A percentile compares a stretch with the other conserved stretches of the same genome.
phyloP scores from a whole-genome alignment of 352 stramenopile species.

The Aphanomyces astaci region DNA sequence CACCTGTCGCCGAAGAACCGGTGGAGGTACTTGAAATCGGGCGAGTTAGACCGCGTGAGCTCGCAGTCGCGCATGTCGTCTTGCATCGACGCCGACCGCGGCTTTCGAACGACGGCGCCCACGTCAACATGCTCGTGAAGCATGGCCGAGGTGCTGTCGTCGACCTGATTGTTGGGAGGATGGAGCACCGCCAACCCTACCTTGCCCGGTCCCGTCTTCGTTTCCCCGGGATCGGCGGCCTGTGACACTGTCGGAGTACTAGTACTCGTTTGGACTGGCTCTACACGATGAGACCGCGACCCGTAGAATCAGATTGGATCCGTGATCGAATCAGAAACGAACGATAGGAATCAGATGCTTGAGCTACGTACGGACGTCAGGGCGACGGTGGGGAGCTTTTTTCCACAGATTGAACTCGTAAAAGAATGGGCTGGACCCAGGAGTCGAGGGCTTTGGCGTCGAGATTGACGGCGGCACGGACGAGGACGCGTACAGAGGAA shows the following conservation, averaged over 20 bases:
- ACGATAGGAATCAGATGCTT: too few species aligned
- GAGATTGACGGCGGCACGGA: background rate
- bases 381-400: conserved; percentile 30
- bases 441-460: background rate
- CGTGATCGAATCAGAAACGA: too few species aligned
- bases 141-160: too few species aligned
- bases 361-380: too few species aligned
- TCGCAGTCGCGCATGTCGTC: background rate
- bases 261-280: too few species aligned
- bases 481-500: background rate
- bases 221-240: background rate
- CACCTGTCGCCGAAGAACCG: conserved; percentile 5
- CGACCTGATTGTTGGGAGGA: conserved; percentile 13
- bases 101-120: background rate
- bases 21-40: conserved; percentile 8
- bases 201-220: background rate
- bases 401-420: conserved; percentile 52
- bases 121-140: background rate
- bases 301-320: too few species aligned
- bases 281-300: too few species aligned
- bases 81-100: background rate
- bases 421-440: background rate
- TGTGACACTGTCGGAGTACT: too few species aligned
- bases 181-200: background rate
- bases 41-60: conserved; percentile 21